Evolutionary conservation across 805 yeast genomes (phyloP), one percentile per base, ranked within the genome.

Genomic region (Cyberlindnera veronae): DNA sequence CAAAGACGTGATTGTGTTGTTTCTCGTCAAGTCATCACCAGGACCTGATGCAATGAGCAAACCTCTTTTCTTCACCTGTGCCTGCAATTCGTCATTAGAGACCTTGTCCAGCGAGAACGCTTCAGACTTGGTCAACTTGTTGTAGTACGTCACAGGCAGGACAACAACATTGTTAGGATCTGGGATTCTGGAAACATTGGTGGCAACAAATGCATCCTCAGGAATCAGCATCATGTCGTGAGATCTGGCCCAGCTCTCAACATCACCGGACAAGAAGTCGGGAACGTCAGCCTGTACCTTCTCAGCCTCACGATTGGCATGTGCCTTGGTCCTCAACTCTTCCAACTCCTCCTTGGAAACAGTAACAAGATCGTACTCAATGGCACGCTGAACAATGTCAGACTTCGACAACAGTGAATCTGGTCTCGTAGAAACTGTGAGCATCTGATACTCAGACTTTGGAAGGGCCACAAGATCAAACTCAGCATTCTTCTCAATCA

Each of bases 101-200:
- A 73, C 62, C 46, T 69, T 69, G 34, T 71, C 76, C 35, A 74
- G 57, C 19, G 68, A 63, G 51, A 69, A 55, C 1, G 63, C 41
- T 35, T 71, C 76, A 17, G 63, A 69, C 40, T 73, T 69, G 21
- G 74, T 56, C 45, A 84, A 61, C 54, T 76, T 76, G 47, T 74
- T 73, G 60, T 80, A 84, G 55, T 82, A 82, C 2, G 79, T 69
- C 6, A 72, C 65, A 6, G 91, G 89, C 24, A 84, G 55, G 9
- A 81, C 79, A 43, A 79, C 81, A 24, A 81, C 79, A 45, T 76
- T 74, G 4, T 66, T 60, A 11, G 69, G 59, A 48, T 81, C 85
- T 4, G 84, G 77, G 5, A 61, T 61, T 48, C 73, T 68, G 8
- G 76, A 72, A 27, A 72, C 72, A 2, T 84, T 77, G 1, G 89